These are phyloP conservation scores for Ziziphus jujuba DNA, from an alignment of 306 rosid species.

Conservation along the genomic window DNA sequence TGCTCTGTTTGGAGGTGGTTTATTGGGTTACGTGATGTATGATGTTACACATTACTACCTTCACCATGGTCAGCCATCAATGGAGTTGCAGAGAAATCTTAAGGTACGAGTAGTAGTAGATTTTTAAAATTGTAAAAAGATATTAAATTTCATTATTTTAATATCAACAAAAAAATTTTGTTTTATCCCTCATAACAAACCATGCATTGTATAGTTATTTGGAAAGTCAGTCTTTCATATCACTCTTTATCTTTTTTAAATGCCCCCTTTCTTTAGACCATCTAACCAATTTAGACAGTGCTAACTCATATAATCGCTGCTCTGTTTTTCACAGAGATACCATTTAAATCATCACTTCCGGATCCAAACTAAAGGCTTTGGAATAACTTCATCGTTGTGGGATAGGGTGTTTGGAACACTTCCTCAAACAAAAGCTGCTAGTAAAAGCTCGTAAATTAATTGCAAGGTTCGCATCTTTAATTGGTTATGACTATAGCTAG, in stretches of 20 bases:
- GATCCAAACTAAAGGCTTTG: slow-evolving; percentile 79
- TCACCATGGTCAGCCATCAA: slow-evolving; percentile 88
- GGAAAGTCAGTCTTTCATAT: too few relatives aligned
- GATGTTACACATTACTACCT: slow-evolving; percentile 91
- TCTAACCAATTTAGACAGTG: not conserved
- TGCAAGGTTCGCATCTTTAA: slow-evolving; percentile 22
- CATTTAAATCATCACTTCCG: slow-evolving; percentile 96
- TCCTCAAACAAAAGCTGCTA: slow-evolving; percentile 60
- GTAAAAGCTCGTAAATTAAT: slow-evolving; percentile 43
- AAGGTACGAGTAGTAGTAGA: slow-evolving; percentile 55
- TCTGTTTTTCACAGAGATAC: slow-evolving; percentile 59
- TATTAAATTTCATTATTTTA: not conserved
- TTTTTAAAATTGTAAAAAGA: not conserved
- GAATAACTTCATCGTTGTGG: slow-evolving; percentile 90
- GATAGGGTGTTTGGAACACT: slow-evolving; percentile 86
- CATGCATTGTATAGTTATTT: too few relatives aligned
- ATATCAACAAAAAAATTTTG: not conserved
- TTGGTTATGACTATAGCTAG: slow-evolving; percentile 31
- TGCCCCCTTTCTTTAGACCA: too few relatives aligned
- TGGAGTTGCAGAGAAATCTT: slow-evolving; percentile 47
- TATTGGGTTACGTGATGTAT: slow-evolving; percentile 90
- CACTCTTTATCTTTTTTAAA: too few relatives aligned
- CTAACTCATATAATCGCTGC: slow-evolving; percentile 8
- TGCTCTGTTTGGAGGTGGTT: slow-evolving; percentile 85
- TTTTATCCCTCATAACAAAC: not conserved